Percentiles rank a stretch among this genome's conserved stretches.
Conservation (phyloP, 2,329 filamentous ascomycete genomes). For the Coccinonectria pachysandricola region DNA sequence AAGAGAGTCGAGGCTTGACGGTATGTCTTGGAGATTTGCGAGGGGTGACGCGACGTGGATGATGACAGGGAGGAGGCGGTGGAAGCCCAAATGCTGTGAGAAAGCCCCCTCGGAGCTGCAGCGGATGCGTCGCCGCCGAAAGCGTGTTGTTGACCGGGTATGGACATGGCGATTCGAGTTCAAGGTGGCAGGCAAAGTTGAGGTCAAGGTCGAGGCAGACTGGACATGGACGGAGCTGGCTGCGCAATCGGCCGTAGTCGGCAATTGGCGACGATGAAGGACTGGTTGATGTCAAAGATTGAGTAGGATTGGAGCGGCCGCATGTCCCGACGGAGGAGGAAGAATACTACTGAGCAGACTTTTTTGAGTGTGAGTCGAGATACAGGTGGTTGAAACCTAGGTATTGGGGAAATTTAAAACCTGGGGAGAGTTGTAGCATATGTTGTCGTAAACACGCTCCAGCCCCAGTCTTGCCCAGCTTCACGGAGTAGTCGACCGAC, state of each 20-base stretch:
- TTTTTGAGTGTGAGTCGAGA: no score
- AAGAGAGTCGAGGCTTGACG: conserved; percentile 90
- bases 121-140: conserved; percentile 34
- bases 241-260: conserved; percentile 3
- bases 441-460: no score
- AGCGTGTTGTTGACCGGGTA: conserved; percentile 32
- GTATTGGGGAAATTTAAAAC: no score
- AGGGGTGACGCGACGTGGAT: conserved; percentile 49
- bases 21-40: conserved; percentile 82
- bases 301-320: conserved; percentile 1
- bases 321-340: neutral
- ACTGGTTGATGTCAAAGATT: no score
- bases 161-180: conserved; percentile 34
- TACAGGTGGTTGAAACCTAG: no score
- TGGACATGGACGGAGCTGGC: conserved; percentile 9
- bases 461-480: no score
- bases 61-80: conserved; percentile 60
- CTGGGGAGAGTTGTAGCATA: no score
- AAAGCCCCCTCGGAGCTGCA: conserved; percentile 30
- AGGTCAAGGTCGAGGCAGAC: conserved; percentile 3
- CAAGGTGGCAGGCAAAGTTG: no score
- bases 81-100: conserved; percentile 48
- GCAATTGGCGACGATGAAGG: no score
- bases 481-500: no score
- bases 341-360: no score